A percentile compares a stretch with the other conserved stretches of the same genome.
These are phyloP conservation scores for Exophiala alcalophila DNA, from an alignment of 2,329 filamentous ascomycete species.

Conservation along the genomic window DNA sequence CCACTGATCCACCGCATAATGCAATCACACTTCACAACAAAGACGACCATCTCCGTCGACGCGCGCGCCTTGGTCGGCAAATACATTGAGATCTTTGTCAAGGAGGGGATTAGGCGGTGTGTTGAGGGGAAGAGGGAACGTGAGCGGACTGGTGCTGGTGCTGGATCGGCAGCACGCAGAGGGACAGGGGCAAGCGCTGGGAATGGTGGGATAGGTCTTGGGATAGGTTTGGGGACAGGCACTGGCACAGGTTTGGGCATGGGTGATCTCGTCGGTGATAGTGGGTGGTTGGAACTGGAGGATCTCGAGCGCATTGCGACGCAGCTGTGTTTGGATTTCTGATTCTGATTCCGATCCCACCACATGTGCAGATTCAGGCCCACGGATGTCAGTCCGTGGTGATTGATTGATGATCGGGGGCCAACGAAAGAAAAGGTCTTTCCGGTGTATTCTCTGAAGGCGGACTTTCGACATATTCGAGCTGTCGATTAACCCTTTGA, in stretches of 20 bases:
- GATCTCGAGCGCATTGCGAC: constrained; percentile 86
- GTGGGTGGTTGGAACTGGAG: constrained; percentile 62
- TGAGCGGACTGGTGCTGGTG: constrained; percentile 34
- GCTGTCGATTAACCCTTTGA: too few species aligned
- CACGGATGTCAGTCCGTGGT: too few species aligned
- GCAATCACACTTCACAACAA: constrained; percentile 71
- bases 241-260: neutral
- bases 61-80: constrained; percentile 73
- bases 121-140: constrained; percentile 63
- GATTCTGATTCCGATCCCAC: too few species aligned
- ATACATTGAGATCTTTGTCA: constrained; percentile 88
- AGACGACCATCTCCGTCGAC: constrained; percentile 71
- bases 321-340: constrained; percentile 84
- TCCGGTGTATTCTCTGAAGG: too few species aligned
- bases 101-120: constrained; percentile 80
- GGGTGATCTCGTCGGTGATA: constrained; percentile 30
- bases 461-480: too few species aligned
- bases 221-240: too few species aligned
- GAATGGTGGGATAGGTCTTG: too few species aligned
- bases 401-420: too few species aligned
- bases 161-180: constrained; percentile 27
- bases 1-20: constrained; percentile 73
- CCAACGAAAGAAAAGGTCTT: too few species aligned
- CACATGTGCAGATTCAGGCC: neutral
- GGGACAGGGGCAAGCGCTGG: too few species aligned